phyloP scores from a whole-genome alignment of 106 monocot species.

The Dioscorea zingiberensis region DNA sequence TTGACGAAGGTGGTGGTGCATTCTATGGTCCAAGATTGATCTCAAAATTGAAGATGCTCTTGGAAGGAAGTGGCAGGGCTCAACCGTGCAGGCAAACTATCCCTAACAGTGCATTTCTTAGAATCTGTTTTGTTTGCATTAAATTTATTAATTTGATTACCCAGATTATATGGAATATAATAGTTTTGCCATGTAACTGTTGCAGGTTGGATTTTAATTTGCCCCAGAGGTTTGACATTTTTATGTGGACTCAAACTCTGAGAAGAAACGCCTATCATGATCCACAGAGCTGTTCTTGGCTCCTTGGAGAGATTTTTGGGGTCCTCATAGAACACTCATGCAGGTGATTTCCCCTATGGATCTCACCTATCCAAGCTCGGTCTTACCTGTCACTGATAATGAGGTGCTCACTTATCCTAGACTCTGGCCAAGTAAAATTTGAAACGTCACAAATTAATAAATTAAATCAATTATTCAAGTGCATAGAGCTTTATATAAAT shows the following conservation, averaged over 20 bases:
- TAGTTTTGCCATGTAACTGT: neutral
- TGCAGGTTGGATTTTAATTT: conserved; percentile 94
- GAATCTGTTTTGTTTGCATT: too few species aligned
- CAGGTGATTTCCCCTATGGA: conserved; percentile 93
- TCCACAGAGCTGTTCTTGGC: conserved; percentile 90
- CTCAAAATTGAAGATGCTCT: conserved; percentile 98
- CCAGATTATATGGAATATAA: neutral
- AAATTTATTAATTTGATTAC: neutral
- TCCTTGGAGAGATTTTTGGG: conserved; percentile 91
- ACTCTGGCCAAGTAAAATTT: neutral
- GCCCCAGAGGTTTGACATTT: conserved; percentile 86
- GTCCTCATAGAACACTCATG: conserved; percentile 96
- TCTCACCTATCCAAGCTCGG: conserved; percentile 89
- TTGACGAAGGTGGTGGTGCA: conserved; percentile 97
- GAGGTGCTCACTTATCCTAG: conserved; percentile 34
- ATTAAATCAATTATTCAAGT: too few species aligned
- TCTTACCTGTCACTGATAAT: conserved; percentile 86
- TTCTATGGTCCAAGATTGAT: conserved; percentile 99
- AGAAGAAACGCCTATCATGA: conserved; percentile 93
- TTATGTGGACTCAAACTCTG: conserved; percentile 83
- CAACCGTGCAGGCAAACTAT: conserved; percentile 75
- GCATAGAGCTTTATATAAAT: too few species aligned
- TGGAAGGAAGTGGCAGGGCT: conserved; percentile 96
- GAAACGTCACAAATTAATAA: too few species aligned
- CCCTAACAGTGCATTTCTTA: too few species aligned